Conservation (phyloP, 768 basidiomycete genomes). For the Solioccasus polychromus region DNA sequence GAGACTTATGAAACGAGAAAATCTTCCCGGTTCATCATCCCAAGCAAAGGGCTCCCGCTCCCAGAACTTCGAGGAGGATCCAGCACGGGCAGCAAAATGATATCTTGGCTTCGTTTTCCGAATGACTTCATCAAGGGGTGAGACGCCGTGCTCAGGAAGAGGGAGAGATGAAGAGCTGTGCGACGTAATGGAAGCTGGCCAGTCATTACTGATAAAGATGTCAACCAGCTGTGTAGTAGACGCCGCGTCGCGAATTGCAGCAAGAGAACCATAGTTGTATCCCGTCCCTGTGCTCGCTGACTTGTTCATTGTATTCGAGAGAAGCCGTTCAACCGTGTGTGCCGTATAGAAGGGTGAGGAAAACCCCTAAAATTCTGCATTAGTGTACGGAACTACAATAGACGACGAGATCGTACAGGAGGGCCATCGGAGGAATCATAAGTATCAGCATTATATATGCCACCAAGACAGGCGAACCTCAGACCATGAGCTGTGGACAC, state of each 20-base stretch:
- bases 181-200: conserved; percentile 65
- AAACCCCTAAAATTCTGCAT: conserved; percentile 52
- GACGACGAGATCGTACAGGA: conserved; percentile 46
- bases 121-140: conserved; percentile 64
- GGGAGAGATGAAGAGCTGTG: conserved; percentile 56
- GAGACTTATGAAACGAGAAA: conserved; percentile 76
- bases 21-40: conserved; percentile 65
- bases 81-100: conserved; percentile 71
- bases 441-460: conserved; percentile 62
- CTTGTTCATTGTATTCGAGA: conserved; percentile 65
- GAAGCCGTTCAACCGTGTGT: conserved; percentile 66
- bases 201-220: conserved; percentile 77
- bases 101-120: conserved; percentile 77
- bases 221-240: conserved; percentile 68
- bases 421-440: conserved; percentile 59
- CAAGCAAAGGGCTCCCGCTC: conserved; percentile 91
- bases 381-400: background rate
- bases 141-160: conserved; percentile 45
- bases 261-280: conserved; percentile 59
- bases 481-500: conserved; percentile 77
- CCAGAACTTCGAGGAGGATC: conserved; percentile 80
- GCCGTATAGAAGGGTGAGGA: conserved; percentile 71
- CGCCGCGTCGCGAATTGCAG: conserved; percentile 61
- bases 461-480: conserved; percentile 83
- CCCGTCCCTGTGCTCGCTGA: conserved; percentile 40